Evolutionary conservation across 2,329 filamentous ascomycete species (phyloP).

Genomic region (Aspergillus chevalieri): DNA sequence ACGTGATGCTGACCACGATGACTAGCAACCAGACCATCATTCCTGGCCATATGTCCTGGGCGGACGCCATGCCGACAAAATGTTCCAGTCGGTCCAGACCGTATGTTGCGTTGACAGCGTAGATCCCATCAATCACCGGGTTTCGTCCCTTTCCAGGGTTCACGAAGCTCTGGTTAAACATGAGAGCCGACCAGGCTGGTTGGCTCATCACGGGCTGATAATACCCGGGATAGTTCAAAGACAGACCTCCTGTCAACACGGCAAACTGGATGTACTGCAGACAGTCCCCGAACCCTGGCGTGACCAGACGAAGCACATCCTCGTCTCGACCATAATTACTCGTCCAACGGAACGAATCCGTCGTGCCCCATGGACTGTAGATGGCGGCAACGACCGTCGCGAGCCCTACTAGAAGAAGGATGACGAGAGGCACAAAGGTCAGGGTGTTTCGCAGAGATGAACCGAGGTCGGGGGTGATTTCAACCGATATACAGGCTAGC

Average conservation of each 20-base stretch:
- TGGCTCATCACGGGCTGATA: slow-evolving; percentile 89
- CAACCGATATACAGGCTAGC: slow-evolving; percentile 75
- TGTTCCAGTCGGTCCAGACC: slow-evolving; percentile 75
- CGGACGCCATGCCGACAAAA: slow-evolving; percentile 69
- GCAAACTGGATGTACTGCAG: slow-evolving; percentile 95
- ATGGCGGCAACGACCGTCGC: slow-evolving; percentile 80
- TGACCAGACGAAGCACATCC: slow-evolving; percentile 84
- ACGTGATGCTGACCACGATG: slow-evolving; percentile 62
- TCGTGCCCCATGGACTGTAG: slow-evolving; percentile 88
- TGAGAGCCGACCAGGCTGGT: slow-evolving; percentile 77
- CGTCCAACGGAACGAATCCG: slow-evolving; percentile 90
- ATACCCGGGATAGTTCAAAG: slow-evolving; percentile 84
- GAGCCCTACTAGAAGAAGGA: slow-evolving; percentile 72
- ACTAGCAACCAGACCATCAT: slow-evolving; percentile 87
- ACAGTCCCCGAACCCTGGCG: slow-evolving; percentile 93
- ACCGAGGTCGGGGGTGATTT: slow-evolving; percentile 77
- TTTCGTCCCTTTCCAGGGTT: slow-evolving; percentile 59
- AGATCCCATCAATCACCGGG: slow-evolving; percentile 77
- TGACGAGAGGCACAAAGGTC: slow-evolving; percentile 67
- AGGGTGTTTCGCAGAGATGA: slow-evolving; percentile 60
- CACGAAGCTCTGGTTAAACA: slow-evolving; percentile 90
- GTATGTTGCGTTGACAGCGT: slow-evolving; percentile 68
- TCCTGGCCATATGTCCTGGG: slow-evolving; percentile 82
- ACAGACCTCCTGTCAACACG: slow-evolving; percentile 78
- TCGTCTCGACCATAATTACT: slow-evolving; percentile 94